Percentiles rank a stretch among this genome's conserved stretches.
phyloP scores from a whole-genome alignment of 192 early-diverging fungal species.

The Blastocladiella britannica region DNA sequence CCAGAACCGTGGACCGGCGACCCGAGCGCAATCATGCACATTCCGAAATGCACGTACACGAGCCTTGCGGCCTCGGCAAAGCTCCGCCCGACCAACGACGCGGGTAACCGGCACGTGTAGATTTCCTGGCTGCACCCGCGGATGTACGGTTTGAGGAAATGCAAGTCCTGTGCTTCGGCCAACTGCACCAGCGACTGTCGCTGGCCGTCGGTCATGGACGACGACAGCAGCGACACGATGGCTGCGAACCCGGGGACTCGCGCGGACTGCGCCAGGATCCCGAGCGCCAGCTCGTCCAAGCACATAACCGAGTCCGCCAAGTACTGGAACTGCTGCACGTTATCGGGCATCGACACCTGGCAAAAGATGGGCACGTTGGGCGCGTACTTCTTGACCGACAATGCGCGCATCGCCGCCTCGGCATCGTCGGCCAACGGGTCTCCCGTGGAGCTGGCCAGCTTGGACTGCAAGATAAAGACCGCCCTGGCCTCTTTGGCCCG shows the following conservation, averaged over 20 bases:
- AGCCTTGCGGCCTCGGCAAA: conserved; percentile 33
- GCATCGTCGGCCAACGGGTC: conserved; percentile 39
- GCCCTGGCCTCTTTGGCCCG: conserved; percentile 28
- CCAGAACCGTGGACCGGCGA: conserved; percentile 7
- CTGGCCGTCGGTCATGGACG: conserved; percentile 33
- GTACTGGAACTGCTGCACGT: conserved; percentile 44
- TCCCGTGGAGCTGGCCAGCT: conserved; percentile 12
- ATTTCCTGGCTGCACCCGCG: conserved; percentile 40
- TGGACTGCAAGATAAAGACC: conserved; percentile 36
- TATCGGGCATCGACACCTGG: conserved; percentile 28
- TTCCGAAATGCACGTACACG: conserved; percentile 32
- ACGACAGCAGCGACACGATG: conserved; percentile 38
- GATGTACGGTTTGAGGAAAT: conserved; percentile 40
- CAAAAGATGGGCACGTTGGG: conserved; percentile 9
- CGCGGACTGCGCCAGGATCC: conserved; percentile 44
- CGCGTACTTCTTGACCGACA: conserved; percentile 48
- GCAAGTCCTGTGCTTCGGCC: conserved; percentile 9
- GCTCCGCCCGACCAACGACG: conserved; percentile 18
- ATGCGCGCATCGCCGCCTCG: conserved; percentile 41
- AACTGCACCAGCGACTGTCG: conserved; percentile 16
- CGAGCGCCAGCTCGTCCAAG: conserved; percentile 49
- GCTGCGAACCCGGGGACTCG: conserved; percentile 51
- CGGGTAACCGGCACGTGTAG: conserved; percentile 29
- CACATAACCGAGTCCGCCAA: conserved; percentile 49
- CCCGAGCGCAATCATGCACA: conserved; percentile 36